Evolutionary conservation across 129 eudicot species (phyloP).

Genomic region (Flaveria bidentis): DNA sequence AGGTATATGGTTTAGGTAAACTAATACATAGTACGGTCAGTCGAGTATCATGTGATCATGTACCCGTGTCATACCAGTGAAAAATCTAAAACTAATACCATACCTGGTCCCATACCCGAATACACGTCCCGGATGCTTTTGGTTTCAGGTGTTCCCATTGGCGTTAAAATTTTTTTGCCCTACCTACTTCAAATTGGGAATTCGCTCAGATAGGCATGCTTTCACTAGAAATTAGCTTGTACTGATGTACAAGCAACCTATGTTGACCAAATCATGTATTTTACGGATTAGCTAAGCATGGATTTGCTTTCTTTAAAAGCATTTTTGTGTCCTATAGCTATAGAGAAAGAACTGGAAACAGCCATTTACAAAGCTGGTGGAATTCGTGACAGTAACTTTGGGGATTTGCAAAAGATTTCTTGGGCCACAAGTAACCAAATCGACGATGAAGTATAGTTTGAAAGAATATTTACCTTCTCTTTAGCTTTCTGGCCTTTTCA

Average conservation of each 20-base stretch:
- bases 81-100: too few species aligned
- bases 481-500: neutral
- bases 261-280: constrained; percentile 15
- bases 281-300: constrained; percentile 7
- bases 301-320: constrained; percentile 24
- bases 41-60: too few species aligned
- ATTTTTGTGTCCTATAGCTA: constrained; percentile 54
- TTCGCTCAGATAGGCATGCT: too few species aligned
- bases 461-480: neutral
- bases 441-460: constrained; percentile 81
- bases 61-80: too few species aligned
- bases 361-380: constrained; percentile 88
- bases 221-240: neutral
- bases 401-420: constrained; percentile 72
- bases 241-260: neutral
- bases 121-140: too few species aligned
- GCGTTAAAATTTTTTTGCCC: too few species aligned
- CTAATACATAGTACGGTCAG: too few species aligned
- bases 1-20: too few species aligned
- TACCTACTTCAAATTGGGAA: too few species aligned
- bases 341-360: constrained; percentile 76
- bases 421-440: constrained; percentile 99
- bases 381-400: constrained; percentile 82
- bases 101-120: too few species aligned
- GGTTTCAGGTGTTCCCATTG: too few species aligned